Evolutionary conservation across 768 basidiomycete species (phyloP).

Genomic region (Cystobasidium tubakii): DNA sequence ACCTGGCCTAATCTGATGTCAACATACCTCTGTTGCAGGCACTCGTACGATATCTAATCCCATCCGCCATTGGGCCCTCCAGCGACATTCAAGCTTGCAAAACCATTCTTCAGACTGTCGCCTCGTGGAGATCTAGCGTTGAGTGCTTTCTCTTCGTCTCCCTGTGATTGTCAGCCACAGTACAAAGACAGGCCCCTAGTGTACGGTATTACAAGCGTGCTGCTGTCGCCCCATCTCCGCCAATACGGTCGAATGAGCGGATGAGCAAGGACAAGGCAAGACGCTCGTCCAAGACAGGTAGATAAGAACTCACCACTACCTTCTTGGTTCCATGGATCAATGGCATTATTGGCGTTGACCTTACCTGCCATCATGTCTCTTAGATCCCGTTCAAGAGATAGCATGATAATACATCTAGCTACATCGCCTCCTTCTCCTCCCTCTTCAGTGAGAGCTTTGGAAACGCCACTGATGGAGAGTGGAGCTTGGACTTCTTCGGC

Average conservation of each 20-base stretch:
- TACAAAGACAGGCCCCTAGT: background rate
- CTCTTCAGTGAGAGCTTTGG: background rate
- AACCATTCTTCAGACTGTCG: background rate
- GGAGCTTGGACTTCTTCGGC: constrained; percentile 1
- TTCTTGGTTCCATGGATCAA: background rate
- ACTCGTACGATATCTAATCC: too few species aligned
- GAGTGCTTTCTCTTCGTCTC: background rate
- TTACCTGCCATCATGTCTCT: constrained; percentile 9
- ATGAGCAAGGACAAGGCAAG: too few species aligned
- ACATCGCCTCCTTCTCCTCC: background rate
- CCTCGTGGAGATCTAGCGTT: constrained; percentile 4
- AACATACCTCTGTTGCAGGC: too few species aligned
- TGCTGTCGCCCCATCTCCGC: background rate
- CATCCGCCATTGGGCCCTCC: background rate
- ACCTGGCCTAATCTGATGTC: too few species aligned
- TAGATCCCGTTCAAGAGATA: background rate
- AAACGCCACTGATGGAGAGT: background rate
- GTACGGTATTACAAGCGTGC: background rate
- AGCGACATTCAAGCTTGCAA: background rate
- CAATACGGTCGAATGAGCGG: background rate
- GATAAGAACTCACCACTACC: background rate
- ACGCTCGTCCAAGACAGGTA: background rate
- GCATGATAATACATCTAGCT: background rate
- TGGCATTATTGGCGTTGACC: background rate
- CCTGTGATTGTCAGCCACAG: background rate